Evolutionary conservation across 352 stramenopile genomes (phyloP), one percentile per base, ranked within the genome.

Genomic region (Phytophthora hybrid): DNA sequence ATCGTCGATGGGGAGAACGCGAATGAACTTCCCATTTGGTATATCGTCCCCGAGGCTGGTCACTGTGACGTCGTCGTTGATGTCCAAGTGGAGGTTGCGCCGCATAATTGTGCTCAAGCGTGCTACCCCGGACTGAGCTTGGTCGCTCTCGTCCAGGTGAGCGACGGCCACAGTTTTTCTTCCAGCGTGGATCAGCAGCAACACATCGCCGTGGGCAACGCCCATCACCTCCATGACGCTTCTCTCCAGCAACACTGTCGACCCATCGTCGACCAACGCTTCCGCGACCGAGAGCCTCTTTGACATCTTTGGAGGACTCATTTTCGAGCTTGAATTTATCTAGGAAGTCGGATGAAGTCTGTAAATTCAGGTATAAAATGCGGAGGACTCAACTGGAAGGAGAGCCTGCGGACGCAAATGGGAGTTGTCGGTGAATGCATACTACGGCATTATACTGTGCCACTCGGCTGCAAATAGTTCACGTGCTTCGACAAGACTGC

Each of bases 91-190:
- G 4, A 76, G n/a, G 29, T 73, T 76, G 44, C 63, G 58, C 7
- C 63, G 69, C 69, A 76, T 76, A 2, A 73, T 64, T n/a, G 69
- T 76, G 29, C 63, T 76, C 14, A 76, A 39, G 19, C 58, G 69
- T 1, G 41, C 69, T 1, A 54, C 26, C 10, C 41, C 64, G 10
- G 69, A 44, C 16, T 62, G 63, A 4, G 63, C 69, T 65, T 69
- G 57, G 6, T 76, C 69, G 13, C 69, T 76, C 47, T 65, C 69
- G 32, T 76, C 69, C 14, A 73, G 49, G 44, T 60, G 63, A 19
- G 49, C 69, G 16, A 73, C 23, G 16, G 63, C 69, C 8, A 73
- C 63, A 23, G 63, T 49, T 18, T 69, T 73, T 21, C 69, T 51
- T 49, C 69, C 69, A 14, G 58, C 41, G 34, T 59, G 57, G 23